Conservation (phyloP, 169 alveolate species). For the Plasmodium yoelii region DNA sequence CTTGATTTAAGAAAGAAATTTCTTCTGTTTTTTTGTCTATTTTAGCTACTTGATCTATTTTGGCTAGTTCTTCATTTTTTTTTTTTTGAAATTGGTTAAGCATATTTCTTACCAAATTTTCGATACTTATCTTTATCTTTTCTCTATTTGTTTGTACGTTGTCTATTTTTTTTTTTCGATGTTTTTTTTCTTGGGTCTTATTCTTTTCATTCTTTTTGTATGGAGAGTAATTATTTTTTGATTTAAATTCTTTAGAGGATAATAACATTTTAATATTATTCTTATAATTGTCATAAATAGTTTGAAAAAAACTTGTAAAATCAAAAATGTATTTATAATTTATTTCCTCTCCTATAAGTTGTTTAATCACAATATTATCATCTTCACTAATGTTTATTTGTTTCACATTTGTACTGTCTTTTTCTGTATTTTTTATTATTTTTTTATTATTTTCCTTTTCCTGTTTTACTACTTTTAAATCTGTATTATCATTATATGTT, state of each 20-base stretch:
- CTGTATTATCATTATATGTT: not conserved
- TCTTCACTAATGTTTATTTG: conserved; percentile 5
- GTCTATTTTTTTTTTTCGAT: not conserved
- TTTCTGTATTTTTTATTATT: not conserved
- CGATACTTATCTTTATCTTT: not conserved
- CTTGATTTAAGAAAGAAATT: too few relatives aligned
- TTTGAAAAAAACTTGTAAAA: not conserved
- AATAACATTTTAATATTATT: conserved; percentile 18
- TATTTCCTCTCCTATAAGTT: not conserved
- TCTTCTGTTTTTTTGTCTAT: too few relatives aligned
- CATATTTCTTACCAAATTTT: too few relatives aligned
- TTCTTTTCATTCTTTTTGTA: conserved; percentile 14
- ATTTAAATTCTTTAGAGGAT: not conserved
- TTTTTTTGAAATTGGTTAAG: too few relatives aligned
- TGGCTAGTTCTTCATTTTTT: too few relatives aligned
- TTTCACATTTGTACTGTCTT: not conserved
- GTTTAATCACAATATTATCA: conserved; percentile 27
- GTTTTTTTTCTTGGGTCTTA: not conserved
- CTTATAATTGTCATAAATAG: conserved; percentile 20
- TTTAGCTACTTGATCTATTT: too few relatives aligned
- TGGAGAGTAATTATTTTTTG: not conserved
- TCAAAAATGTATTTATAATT: conserved; percentile 21
- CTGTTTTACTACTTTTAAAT: not conserved
- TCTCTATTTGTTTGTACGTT: too few relatives aligned
- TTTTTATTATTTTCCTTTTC: not conserved